Evolutionary conservation across 805 yeast genomes (phyloP).

Genomic region (Wickerhamiella alocasiicola): DNA sequence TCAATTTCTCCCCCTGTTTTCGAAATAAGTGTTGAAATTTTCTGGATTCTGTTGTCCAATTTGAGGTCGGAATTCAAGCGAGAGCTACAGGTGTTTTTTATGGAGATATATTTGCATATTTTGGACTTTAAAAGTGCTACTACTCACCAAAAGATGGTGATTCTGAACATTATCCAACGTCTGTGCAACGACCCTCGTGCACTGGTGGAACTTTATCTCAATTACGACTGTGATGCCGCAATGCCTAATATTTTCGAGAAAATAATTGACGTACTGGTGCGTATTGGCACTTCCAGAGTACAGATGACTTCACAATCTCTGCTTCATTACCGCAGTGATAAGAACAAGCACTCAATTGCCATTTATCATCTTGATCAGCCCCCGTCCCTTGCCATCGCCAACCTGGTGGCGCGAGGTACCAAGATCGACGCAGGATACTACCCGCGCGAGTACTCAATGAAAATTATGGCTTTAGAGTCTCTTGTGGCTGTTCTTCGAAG

Average conservation of each 20-base stretch:
- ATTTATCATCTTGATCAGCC: constrained; percentile 63
- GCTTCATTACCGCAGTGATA: constrained; percentile 38
- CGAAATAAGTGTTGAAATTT: constrained; percentile 82
- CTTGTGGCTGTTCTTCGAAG: constrained; percentile 74
- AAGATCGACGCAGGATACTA: constrained; percentile 19
- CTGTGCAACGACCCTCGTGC: constrained; percentile 81
- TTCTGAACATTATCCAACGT: constrained; percentile 67
- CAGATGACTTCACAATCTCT: constrained; percentile 62
- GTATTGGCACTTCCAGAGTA: constrained; percentile 57
- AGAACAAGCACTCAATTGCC: constrained; percentile 44
- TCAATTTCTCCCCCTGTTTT: constrained; percentile 83
- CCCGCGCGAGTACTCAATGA: constrained; percentile 74
- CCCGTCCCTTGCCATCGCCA: constrained; percentile 63
- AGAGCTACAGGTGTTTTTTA: constrained; percentile 87
- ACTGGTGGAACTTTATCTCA: constrained; percentile 80
- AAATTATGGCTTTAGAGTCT: constrained; percentile 67
- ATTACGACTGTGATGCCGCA: constrained; percentile 82
- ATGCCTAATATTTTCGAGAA: constrained; percentile 73
- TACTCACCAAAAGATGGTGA: constrained; percentile 81
- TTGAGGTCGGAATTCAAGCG: constrained; percentile 78
- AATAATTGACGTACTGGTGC: constrained; percentile 62
- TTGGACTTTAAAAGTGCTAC: constrained; percentile 86
- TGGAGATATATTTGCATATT: constrained; percentile 88
- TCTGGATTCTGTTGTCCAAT: constrained; percentile 77
- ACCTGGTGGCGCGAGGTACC: constrained; percentile 34